These are phyloP conservation scores for Debaryomyces castellii DNA, from an alignment of 805 yeast species.

Conservation along the genomic window DNA sequence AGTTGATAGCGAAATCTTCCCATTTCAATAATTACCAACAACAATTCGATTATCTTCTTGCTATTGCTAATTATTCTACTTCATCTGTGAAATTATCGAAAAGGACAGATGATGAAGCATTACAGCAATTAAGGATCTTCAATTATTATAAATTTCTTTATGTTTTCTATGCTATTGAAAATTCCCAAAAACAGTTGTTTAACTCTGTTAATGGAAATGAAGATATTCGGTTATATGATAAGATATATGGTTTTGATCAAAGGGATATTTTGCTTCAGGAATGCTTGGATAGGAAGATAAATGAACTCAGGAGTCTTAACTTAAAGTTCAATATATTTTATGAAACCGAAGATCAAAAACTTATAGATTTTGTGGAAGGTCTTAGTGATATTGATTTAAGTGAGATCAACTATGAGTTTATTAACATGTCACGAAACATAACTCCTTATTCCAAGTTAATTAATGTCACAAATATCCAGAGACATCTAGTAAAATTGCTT, in stretches of 20 bases:
- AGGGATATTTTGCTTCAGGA: conserved; percentile 36
- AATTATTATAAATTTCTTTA: conserved; percentile 39
- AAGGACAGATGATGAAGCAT: conserved; percentile 36
- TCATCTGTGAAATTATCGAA: conserved; percentile 35
- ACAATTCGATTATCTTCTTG: conserved; percentile 38
- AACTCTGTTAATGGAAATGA: conserved; percentile 23
- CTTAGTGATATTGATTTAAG: conserved; percentile 15
- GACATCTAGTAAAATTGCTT: conserved; percentile 20
- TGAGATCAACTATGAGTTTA: conserved; percentile 16
- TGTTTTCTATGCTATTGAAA: conserved; percentile 32
- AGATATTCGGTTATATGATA: conserved; percentile 33
- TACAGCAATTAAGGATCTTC: conserved; percentile 39
- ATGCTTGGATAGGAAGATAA: conserved; percentile 33
- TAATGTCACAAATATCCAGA: conserved; percentile 31
- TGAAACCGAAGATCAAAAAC: conserved; percentile 17
- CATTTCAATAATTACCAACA: conserved; percentile 29
- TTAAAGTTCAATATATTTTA: conserved; percentile 30
- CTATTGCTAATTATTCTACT: conserved; percentile 40
- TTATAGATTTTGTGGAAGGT: conserved; percentile 15
- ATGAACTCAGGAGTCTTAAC: conserved; percentile 20
- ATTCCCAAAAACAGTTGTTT: conserved; percentile 32
- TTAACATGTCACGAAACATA: conserved; percentile 14
- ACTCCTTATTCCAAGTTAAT: conserved; percentile 36
- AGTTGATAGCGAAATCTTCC: conserved; percentile 28
- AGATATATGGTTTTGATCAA: conserved; percentile 38